Percentiles rank a stretch among this genome's conserved stretches.
Conservation (phyloP, 164 flowering plant genomes). For the Amborella trichopoda region DNA sequence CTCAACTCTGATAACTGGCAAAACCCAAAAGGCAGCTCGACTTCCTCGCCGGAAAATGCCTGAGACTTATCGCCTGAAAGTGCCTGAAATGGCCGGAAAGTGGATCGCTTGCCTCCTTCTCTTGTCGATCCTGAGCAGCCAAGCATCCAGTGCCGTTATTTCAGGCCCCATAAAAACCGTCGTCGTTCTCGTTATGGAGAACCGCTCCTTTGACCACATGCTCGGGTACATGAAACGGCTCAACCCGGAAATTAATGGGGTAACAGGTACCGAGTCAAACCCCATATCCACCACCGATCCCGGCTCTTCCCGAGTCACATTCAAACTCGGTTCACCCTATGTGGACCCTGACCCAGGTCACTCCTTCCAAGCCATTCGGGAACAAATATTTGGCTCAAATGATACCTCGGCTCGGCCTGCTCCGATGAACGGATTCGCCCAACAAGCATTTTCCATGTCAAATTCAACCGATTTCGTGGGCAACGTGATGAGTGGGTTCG, state of each 20-base stretch:
- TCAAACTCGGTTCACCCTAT: slow-evolving; percentile 32
- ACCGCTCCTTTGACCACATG: slow-evolving; percentile 82
- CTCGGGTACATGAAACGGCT: slow-evolving; percentile 69
- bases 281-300: slow-evolving; percentile 32
- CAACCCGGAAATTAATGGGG: slow-evolving; percentile 66
- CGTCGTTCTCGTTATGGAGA: slow-evolving; percentile 66
- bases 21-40: too few relatives aligned
- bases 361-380: slow-evolving; percentile 67
- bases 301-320: slow-evolving; percentile 22
- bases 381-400: slow-evolving; percentile 57
- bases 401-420: slow-evolving; percentile 28
- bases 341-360: slow-evolving; percentile 82
- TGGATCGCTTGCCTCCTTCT: too few relatives aligned
- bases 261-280: slow-evolving; percentile 56
- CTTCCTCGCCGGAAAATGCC: too few relatives aligned
- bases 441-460: slow-evolving; percentile 41
- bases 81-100: too few relatives aligned
- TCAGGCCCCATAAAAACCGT: slow-evolving; percentile 45
- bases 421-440: slow-evolving; percentile 70
- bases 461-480: slow-evolving; percentile 24
- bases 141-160: too few relatives aligned
- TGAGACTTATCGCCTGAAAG: too few relatives aligned
- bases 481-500: slow-evolving; percentile 62
- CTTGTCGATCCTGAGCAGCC: too few relatives aligned
- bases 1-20: too few relatives aligned